Evolutionary conservation across 2,329 filamentous ascomycete species (phyloP).

Genomic region (Macrophomina phaseolina): DNA sequence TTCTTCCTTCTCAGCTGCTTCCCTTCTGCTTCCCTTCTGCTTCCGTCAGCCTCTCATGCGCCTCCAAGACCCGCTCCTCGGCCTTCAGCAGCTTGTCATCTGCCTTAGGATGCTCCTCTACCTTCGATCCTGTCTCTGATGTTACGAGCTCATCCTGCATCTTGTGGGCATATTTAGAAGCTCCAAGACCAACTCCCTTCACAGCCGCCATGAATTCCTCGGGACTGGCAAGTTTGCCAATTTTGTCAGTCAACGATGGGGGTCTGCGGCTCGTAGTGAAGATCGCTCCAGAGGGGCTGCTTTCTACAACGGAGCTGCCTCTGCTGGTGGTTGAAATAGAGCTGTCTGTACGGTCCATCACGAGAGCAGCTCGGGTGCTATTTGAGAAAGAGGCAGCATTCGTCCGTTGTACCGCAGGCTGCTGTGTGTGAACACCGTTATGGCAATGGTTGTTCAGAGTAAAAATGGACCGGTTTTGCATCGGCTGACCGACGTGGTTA

Average conservation of each 20-base stretch:
- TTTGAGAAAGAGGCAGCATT: neutral
- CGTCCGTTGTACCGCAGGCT: neutral
- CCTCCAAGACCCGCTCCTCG: too few species aligned
- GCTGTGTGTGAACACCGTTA: neutral
- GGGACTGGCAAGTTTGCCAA: neutral
- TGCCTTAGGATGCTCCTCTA: neutral
- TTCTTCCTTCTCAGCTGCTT: neutral
- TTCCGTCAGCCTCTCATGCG: too few species aligned
- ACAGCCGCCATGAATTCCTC: constrained; percentile 23
- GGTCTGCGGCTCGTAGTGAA: neutral
- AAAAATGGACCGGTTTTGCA: too few species aligned
- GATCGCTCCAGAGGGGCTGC: neutral
- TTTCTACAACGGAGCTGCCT: neutral
- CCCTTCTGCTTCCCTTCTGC: neutral
- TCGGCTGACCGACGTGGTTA: neutral
- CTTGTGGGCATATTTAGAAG: constrained; percentile 3
- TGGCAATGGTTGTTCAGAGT: neutral
- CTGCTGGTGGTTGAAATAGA: neutral
- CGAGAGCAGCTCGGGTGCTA: neutral
- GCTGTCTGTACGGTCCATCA: constrained; percentile 13
- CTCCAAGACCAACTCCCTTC: neutral
- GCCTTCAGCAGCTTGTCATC: too few species aligned
- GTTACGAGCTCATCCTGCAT: neutral
- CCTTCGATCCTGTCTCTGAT: neutral
- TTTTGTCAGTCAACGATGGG: neutral